Evolutionary conservation across 2,329 filamentous ascomycete genomes (phyloP).

Genomic region (Pezicula radicicola): DNA sequence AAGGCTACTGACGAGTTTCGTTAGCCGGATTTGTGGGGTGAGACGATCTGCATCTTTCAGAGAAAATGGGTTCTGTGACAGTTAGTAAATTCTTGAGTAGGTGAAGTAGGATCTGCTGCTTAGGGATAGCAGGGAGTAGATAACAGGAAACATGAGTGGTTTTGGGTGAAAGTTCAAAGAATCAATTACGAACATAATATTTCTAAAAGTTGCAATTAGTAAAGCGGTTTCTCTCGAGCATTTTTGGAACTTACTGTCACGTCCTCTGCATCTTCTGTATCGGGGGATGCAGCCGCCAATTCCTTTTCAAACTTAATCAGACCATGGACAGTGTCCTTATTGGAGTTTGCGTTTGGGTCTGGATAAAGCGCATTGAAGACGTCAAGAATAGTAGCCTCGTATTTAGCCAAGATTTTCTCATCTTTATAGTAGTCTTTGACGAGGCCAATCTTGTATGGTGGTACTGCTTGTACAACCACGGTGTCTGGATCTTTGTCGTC

Average conservation of each 20-base stretch:
- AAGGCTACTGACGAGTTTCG: slow-evolving; percentile 48
- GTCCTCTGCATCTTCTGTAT: slow-evolving; percentile 55
- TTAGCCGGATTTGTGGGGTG: slow-evolving; percentile 53
- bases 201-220: background rate
- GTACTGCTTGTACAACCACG: slow-evolving; percentile 43
- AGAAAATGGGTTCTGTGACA: slow-evolving; percentile 60
- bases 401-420: slow-evolving; percentile 47
- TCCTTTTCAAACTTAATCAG: slow-evolving; percentile 59
- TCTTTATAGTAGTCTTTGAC: slow-evolving; percentile 60
- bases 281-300: slow-evolving; percentile 56
- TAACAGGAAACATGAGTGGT: too few relatives aligned
- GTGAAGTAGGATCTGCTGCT: too few relatives aligned
- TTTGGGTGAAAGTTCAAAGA: too few relatives aligned
- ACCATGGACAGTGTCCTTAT: slow-evolving; percentile 27
- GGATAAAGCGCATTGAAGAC: slow-evolving; percentile 21
- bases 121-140: too few relatives aligned
- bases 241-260: slow-evolving; percentile 42
- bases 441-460: slow-evolving; percentile 48
- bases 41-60: slow-evolving; percentile 52
- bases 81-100: slow-evolving; percentile 8
- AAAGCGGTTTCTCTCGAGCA: background rate
- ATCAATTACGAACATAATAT: too few relatives aligned
- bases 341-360: slow-evolving; percentile 12
- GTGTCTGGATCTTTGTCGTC: slow-evolving; percentile 48
- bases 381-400: slow-evolving; percentile 38